Base-by-base conservation (phyloP, 1,139 yeast genomes). In the Meyerozyma carpophila region DNA sequence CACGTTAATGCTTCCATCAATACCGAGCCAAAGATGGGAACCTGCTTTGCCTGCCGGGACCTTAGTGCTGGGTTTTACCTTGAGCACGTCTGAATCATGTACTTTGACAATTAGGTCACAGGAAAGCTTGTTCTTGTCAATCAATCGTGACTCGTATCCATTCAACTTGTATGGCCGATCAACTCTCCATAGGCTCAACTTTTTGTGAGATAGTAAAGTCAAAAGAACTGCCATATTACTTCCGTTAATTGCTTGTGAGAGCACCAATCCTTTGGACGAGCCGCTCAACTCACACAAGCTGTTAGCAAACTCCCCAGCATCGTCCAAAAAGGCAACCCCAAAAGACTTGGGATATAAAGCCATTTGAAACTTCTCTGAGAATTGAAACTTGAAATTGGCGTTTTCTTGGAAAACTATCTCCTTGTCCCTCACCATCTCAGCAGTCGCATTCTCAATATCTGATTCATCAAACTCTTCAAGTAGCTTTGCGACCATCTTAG, bases 1-100 rank as follows among this genome's bases (percentile, higher is more conserved):
- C 24, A 62, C 63, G 51, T 84, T 81, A 24, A 87, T 70, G 26
- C 70, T 62, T 1, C 95, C 94, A 37, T 70, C 61, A 29, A 83
- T 61, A 51, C 83, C 86, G 8, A 86, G 68, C 96, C 96, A 89
- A 9, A 86, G 62, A 41, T 77, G 77, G 1, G 85, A 76, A 46
- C 89, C 82, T 1, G 93, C 81, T 26, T 69, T 63, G 0, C 82
- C 84, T 3, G 72, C 58, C 0, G 91, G 85, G 1, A 84, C 76
- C 28, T 41, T 24, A 36, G 37, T n/a, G 18, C 42, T 36, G 7
- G 36, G 26, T 20, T 44, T 41, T 13, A 43, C 40, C 24, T 39
- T 34, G 32, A 36, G 31, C 11, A 39, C 43, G 9, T 42, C 43
- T 5, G 54, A 51, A 16, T 45, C 41, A 14, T 41, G 36, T n/a